phyloP scores from a whole-genome alignment of 768 basidiomycete genomes.

The Lenzites betulinus region DNA sequence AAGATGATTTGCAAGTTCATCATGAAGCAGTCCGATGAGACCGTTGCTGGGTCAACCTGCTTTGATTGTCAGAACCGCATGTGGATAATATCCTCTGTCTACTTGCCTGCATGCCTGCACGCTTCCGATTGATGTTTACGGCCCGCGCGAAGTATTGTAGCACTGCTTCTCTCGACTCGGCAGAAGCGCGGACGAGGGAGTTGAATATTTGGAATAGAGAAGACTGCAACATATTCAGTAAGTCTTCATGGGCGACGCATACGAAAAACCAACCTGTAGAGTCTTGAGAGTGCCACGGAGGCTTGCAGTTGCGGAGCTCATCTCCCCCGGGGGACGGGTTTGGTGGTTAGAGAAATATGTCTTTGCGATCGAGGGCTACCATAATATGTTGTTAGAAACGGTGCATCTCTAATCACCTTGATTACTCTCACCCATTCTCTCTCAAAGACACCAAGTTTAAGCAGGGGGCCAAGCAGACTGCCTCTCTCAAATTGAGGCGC shows the following conservation, averaged over 20 bases:
- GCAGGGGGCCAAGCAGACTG: constrained; percentile 82
- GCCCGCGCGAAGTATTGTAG: constrained; percentile 79
- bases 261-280: constrained; percentile 59
- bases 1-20: constrained; percentile 84
- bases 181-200: constrained; percentile 79
- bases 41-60: constrained; percentile 84
- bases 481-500: constrained; percentile 61
- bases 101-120: constrained; percentile 86
- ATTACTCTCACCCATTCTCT: constrained; percentile 74
- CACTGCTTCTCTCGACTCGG: constrained; percentile 78
- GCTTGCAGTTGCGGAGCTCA: constrained; percentile 83
- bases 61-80: not conserved
- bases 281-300: constrained; percentile 84
- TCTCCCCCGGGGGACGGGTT: constrained; percentile 69
- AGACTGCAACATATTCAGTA: constrained; percentile 36
- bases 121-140: constrained; percentile 74
- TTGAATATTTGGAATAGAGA: constrained; percentile 90
- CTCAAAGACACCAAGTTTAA: constrained; percentile 84
- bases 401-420: not conserved
- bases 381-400: constrained; percentile 4
- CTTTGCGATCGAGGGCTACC: constrained; percentile 70
- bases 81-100: too few species aligned
- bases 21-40: constrained; percentile 92
- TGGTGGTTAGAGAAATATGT: constrained; percentile 87
- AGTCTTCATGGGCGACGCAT: not conserved